Conservation (phyloP, 208 protist genomes). For the Leishmania mexicana region DNA sequence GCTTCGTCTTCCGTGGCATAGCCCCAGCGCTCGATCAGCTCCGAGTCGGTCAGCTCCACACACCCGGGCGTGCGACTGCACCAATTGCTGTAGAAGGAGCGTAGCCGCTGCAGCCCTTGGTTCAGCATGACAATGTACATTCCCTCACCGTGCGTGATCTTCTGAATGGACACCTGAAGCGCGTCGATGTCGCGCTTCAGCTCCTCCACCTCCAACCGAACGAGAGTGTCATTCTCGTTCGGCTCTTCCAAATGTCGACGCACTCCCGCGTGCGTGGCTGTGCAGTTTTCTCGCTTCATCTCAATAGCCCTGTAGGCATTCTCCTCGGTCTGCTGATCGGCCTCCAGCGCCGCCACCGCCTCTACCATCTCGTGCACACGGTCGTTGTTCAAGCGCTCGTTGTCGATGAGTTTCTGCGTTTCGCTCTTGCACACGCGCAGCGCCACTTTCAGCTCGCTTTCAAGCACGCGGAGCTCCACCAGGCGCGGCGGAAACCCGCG, state of each 20-base stretch:
- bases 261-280: neutral
- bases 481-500: constrained; percentile 10
- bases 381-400: neutral
- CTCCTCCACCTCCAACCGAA: constrained; percentile 17
- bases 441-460: neutral
- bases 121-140: constrained; percentile 24
- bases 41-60: constrained; percentile 22
- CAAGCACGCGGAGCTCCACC: neutral
- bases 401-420: neutral
- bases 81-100: constrained; percentile 8
- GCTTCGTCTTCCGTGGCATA: constrained; percentile 11
- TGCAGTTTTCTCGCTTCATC: constrained; percentile 24
- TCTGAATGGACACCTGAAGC: constrained; percentile 22
- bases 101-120: constrained; percentile 18
- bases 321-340: constrained; percentile 7
- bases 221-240: neutral
- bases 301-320: constrained; percentile 17
- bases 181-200: constrained; percentile 17
- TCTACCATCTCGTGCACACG: neutral
- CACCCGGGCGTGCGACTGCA: constrained; percentile 24
- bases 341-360: constrained; percentile 10
- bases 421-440: constrained; percentile 18
- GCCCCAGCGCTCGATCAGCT: constrained; percentile 29
- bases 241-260: constrained; percentile 1
- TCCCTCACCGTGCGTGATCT: constrained; percentile 23